Conservation (phyloP, 768 basidiomycete genomes). For the Lentinus brumalis region DNA sequence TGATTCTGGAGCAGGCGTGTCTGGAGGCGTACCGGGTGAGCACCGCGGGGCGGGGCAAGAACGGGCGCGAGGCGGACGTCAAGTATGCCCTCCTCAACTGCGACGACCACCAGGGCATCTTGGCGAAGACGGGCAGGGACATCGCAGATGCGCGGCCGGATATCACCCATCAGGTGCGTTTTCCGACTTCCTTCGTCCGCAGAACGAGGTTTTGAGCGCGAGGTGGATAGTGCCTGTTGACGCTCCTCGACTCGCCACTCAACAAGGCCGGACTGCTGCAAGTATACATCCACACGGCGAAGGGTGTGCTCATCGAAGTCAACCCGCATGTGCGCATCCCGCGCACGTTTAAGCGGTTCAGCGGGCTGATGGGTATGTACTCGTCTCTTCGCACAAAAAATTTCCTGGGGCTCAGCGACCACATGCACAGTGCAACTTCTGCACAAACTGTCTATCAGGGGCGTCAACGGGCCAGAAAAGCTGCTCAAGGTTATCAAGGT, state of each 20-base stretch:
- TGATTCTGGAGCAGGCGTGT: slow-evolving; percentile 92
- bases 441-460: slow-evolving; percentile 93
- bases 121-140: slow-evolving; percentile 96
- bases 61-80: slow-evolving; percentile 67
- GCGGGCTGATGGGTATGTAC: slow-evolving; percentile 90
- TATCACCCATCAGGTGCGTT: slow-evolving; percentile 92
- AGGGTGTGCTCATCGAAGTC: slow-evolving; percentile 95
- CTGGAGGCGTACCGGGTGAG: slow-evolving; percentile 92
- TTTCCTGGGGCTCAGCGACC: background rate
- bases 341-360: slow-evolving; percentile 97
- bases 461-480: slow-evolving; percentile 96
- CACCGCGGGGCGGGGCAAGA: slow-evolving; percentile 53
- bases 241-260: slow-evolving; percentile 93
- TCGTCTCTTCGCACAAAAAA: background rate
- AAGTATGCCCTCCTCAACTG: slow-evolving; percentile 98
- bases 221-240: slow-evolving; percentile 81
- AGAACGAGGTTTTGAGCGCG: background rate
- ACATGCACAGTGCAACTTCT: slow-evolving; percentile 81
- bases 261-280: slow-evolving; percentile 97
- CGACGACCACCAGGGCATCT: slow-evolving; percentile 98
- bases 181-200: too few relatives aligned
- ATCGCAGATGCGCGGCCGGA: slow-evolving; percentile 99
- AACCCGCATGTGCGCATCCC: slow-evolving; percentile 98
- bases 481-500: slow-evolving; percentile 96
- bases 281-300: slow-evolving; percentile 97